Evolutionary conservation across 2,329 filamentous ascomycete genomes (phyloP).

Genomic region (Escovopsis sp.): DNA sequence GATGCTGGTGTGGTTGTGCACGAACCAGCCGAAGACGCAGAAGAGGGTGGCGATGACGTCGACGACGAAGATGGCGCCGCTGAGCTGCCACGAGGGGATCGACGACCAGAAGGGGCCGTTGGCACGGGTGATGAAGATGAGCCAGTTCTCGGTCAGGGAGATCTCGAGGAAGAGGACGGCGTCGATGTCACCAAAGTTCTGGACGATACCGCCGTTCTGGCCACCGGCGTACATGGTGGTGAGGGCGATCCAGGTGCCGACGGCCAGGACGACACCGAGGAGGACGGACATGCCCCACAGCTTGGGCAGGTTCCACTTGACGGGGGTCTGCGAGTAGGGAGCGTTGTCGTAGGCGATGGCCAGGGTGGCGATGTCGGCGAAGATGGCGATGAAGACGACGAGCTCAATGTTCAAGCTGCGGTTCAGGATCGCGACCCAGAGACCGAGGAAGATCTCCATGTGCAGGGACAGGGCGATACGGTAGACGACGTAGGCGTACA

Average conservation of each 20-base stretch:
- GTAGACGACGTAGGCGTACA: slow-evolving; percentile 94
- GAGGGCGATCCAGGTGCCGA: slow-evolving; percentile 78
- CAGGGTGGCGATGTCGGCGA: slow-evolving; percentile 81
- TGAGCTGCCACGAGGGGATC: slow-evolving; percentile 72
- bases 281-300: slow-evolving; percentile 86
- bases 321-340: slow-evolving; percentile 68
- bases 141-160: slow-evolving; percentile 85
- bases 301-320: slow-evolving; percentile 92
- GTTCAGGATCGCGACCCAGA: slow-evolving; percentile 85
- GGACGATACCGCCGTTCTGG: slow-evolving; percentile 66
- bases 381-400: slow-evolving; percentile 88
- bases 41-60: slow-evolving; percentile 77
- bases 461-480: slow-evolving; percentile 86
- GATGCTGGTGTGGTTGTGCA: slow-evolving; percentile 51
- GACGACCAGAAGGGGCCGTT: slow-evolving; percentile 88
- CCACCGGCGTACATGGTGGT: slow-evolving; percentile 64
- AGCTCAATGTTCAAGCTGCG: slow-evolving; percentile 70
- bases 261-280: slow-evolving; percentile 63
- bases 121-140: slow-evolving; percentile 91
- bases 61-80: slow-evolving; percentile 63
- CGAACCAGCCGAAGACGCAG: slow-evolving; percentile 74
- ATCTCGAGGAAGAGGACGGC: slow-evolving; percentile 80
- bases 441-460: slow-evolving; percentile 78
- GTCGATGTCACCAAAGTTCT: slow-evolving; percentile 74
- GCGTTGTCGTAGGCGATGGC: slow-evolving; percentile 91